Evolutionary conservation across 2,329 filamentous ascomycete species (phyloP).

Genomic region (Hyphodiscus sp.): DNA sequence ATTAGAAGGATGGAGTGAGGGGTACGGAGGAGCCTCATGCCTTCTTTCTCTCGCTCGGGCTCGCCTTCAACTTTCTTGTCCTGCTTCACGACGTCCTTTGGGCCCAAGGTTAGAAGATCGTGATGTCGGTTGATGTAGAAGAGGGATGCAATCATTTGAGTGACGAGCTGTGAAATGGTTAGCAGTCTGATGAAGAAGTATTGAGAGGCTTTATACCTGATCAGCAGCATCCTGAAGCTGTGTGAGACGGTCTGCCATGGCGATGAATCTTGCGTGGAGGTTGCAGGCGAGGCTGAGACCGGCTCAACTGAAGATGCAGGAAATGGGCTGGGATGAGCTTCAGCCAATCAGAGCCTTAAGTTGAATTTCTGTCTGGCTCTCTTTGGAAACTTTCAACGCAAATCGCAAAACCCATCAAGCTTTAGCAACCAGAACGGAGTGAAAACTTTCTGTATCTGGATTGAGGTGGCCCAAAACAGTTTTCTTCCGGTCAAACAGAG

Average conservation of each 20-base stretch:
- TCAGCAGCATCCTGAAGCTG: conserved; percentile 82
- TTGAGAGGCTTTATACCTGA: conserved; percentile 45
- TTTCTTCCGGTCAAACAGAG: not conserved
- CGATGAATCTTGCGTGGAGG: not conserved
- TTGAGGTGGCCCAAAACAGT: not conserved
- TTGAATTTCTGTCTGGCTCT: not conserved
- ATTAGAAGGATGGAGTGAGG: conserved; percentile 10
- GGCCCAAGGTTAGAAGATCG: conserved; percentile 53
- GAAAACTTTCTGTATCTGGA: not conserved
- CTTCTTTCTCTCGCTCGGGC: conserved; percentile 11
- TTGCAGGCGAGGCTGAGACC: conserved; percentile 9
- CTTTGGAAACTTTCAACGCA: not conserved
- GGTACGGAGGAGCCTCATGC: conserved; percentile 2
- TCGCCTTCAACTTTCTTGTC: conserved; percentile 36
- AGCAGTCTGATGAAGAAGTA: conserved; percentile 2
- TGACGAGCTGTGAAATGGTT: conserved; percentile 46
- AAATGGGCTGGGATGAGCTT: not conserved
- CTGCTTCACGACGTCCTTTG: conserved; percentile 53
- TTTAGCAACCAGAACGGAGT: not conserved
- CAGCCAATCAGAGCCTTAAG: conserved; percentile 4
- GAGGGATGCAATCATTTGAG: conserved; percentile 61
- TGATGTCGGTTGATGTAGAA: conserved; percentile 64
- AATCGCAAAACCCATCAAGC: not conserved
- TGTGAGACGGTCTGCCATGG: conserved; percentile 70
- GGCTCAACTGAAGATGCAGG: not conserved